These are phyloP conservation scores for Hemileccinum rubropunctum DNA, from an alignment of 768 basidiomycete genomes.

Conservation along the genomic window DNA sequence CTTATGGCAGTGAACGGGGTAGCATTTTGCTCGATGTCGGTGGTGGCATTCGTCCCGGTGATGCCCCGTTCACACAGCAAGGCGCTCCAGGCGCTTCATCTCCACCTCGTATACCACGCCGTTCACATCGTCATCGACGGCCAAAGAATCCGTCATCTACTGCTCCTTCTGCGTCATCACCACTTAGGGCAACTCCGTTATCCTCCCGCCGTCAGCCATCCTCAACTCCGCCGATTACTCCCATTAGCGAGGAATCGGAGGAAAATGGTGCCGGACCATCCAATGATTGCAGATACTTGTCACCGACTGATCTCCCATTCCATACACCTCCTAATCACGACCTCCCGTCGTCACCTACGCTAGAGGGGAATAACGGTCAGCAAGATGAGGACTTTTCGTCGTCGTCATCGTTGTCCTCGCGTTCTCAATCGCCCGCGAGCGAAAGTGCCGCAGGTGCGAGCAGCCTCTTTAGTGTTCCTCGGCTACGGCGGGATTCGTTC, in stretches of 20 bases:
- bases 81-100: slow-evolving; percentile 47
- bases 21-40: slow-evolving; percentile 95
- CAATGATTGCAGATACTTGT: slow-evolving; percentile 48
- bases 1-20: slow-evolving; percentile 95
- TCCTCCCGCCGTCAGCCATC: slow-evolving; percentile 45
- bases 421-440: slow-evolving; percentile 57
- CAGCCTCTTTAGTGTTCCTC: slow-evolving; percentile 75
- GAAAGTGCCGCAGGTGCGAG: slow-evolving; percentile 72
- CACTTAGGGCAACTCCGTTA: slow-evolving; percentile 54
- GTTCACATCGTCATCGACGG: slow-evolving; percentile 61
- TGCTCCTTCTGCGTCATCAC: slow-evolving; percentile 57
- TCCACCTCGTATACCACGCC: slow-evolving; percentile 42
- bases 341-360: slow-evolving; percentile 41
- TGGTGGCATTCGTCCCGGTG: slow-evolving; percentile 31
- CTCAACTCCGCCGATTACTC: slow-evolving; percentile 67
- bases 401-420: slow-evolving; percentile 35
- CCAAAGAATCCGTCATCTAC: slow-evolving; percentile 38
- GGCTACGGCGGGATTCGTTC: slow-evolving; percentile 61
- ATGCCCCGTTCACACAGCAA: slow-evolving; percentile 41
- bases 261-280: slow-evolving; percentile 53
- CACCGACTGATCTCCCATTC: slow-evolving; percentile 64
- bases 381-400: slow-evolving; percentile 29
- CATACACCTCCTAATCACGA: slow-evolving; percentile 49
- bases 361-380: slow-evolving; percentile 21
- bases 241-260: slow-evolving; percentile 64